Evolutionary conservation across 352 stramenopile genomes (phyloP).

Genomic region (Phytophthora megakarya): DNA sequence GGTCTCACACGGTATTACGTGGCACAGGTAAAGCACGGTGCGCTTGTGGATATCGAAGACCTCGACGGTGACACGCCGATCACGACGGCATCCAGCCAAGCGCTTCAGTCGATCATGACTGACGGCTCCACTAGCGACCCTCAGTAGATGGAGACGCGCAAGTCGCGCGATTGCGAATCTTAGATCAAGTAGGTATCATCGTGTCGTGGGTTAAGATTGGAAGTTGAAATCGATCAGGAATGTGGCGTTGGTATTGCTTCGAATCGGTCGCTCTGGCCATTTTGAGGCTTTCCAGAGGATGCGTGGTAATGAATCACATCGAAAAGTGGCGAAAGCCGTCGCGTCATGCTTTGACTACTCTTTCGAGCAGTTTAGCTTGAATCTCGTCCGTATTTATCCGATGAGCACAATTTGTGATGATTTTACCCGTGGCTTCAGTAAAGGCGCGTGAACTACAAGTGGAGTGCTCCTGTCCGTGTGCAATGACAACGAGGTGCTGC

Average conservation of each 20-base stretch:
- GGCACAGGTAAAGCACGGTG: slow-evolving; percentile 62
- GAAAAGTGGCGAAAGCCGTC: too few relatives aligned
- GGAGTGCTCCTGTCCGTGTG: too few relatives aligned
- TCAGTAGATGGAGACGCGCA: slow-evolving; percentile 28
- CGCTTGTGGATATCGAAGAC: slow-evolving; percentile 62
- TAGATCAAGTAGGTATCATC: slow-evolving; percentile 26
- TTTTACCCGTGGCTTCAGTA: slow-evolving; percentile 5
- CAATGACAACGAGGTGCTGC: not conserved
- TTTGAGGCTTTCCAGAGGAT: slow-evolving; percentile 4
- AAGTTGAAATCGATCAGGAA: slow-evolving; percentile 13
- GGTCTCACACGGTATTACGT: slow-evolving; percentile 12
- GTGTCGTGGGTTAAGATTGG: slow-evolving; percentile 19
- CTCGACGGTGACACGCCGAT: slow-evolving; percentile 71
- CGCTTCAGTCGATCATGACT: slow-evolving; percentile 53
- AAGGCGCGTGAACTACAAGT: too few relatives aligned
- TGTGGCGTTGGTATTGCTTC: slow-evolving; percentile 2
- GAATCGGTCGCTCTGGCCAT: slow-evolving; percentile 5
- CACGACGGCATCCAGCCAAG: slow-evolving; percentile 42
- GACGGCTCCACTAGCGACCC: slow-evolving; percentile 26
- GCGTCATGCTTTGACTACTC: slow-evolving; percentile 10
- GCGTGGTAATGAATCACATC: not conserved
- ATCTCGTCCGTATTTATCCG: slow-evolving; percentile 10
- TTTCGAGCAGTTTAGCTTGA: slow-evolving; percentile 14
- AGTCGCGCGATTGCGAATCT: slow-evolving; percentile 27
- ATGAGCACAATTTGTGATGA: not conserved